A percentile compares a stretch with the other conserved stretches of the same genome.
Conservation (phyloP, 345 rosid genomes). For the Populus euphratica region DNA sequence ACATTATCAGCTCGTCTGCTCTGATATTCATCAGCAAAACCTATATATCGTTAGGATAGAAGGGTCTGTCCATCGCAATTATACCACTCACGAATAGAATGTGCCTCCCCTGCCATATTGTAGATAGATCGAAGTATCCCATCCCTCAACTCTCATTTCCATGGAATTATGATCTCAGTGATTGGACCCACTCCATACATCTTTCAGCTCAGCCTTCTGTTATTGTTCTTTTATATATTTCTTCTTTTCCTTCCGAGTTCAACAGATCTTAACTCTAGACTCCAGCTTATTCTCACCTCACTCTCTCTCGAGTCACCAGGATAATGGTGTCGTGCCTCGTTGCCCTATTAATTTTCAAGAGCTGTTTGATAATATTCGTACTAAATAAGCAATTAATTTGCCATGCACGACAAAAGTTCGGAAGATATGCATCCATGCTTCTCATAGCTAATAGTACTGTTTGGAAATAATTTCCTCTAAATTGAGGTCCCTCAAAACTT, state of each 20-base stretch:
- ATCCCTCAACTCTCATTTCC: slow-evolving; percentile 1
- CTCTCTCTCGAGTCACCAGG: too few relatives aligned
- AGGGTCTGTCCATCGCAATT: slow-evolving; percentile 12
- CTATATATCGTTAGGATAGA: neutral
- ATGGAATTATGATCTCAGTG: neutral
- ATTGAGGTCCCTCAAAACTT: neutral
- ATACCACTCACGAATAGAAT: slow-evolving; percentile 35
- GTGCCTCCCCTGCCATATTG: slow-evolving; percentile 21
- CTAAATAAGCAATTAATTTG: neutral
- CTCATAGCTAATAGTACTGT: too few relatives aligned
- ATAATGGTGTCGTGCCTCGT: neutral
- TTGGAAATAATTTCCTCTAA: neutral
- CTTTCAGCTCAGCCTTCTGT: neutral
- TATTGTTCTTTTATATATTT: neutral
- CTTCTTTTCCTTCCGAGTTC: neutral
- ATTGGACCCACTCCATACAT: slow-evolving; percentile 11
- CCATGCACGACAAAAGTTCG: neutral
- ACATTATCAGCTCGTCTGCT: slow-evolving; percentile 1
- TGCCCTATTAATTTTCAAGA: neutral
- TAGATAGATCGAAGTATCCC: slow-evolving; percentile 9
- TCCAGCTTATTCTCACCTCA: neutral
- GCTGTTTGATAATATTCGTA: neutral
- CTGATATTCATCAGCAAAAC: too few relatives aligned
- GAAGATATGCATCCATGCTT: neutral
- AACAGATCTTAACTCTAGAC: neutral